A percentile compares a stretch with the other conserved stretches of the same genome.
Conservation (phyloP, 768 basidiomycete species). For the Kwoniella botswanensis region DNA sequence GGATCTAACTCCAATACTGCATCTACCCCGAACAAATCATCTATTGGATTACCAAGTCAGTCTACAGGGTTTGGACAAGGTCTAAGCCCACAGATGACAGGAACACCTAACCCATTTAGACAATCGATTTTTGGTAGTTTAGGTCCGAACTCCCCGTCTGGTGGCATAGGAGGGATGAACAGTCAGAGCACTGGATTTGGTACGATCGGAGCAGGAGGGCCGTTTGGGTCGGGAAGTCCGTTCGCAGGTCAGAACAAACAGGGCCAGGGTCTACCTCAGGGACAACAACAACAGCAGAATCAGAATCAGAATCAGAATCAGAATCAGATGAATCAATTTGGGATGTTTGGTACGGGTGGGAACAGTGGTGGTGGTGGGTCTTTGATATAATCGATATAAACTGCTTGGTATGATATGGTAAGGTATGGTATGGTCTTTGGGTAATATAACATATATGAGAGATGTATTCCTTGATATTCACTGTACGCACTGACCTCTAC, state of each 20-base stretch:
- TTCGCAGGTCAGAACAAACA: constrained; percentile 35
- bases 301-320: neutral
- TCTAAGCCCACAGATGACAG: constrained; percentile 29
- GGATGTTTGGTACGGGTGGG: constrained; percentile 29
- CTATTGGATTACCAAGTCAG: constrained; percentile 26
- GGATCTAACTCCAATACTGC: constrained; percentile 1
- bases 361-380: constrained; percentile 17
- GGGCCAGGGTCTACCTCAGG: constrained; percentile 5
- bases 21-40: neutral
- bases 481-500: no score
- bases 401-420: constrained; percentile 1
- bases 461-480: no score
- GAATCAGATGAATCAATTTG: constrained; percentile 18
- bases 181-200: constrained; percentile 16
- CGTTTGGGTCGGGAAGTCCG: constrained; percentile 36
- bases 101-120: constrained; percentile 33
- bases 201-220: constrained; percentile 18
- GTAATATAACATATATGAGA: neutral
- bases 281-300: constrained; percentile 10
- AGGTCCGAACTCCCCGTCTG: neutral
- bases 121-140: constrained; percentile 22
- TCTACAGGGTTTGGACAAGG: constrained; percentile 33
- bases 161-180: constrained; percentile 1
- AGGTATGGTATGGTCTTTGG: no score
- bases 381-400: constrained; percentile 14